These are phyloP conservation scores for Coprinellus aureogranulatus DNA, from an alignment of 768 basidiomycete species.

Conservation along the genomic window DNA sequence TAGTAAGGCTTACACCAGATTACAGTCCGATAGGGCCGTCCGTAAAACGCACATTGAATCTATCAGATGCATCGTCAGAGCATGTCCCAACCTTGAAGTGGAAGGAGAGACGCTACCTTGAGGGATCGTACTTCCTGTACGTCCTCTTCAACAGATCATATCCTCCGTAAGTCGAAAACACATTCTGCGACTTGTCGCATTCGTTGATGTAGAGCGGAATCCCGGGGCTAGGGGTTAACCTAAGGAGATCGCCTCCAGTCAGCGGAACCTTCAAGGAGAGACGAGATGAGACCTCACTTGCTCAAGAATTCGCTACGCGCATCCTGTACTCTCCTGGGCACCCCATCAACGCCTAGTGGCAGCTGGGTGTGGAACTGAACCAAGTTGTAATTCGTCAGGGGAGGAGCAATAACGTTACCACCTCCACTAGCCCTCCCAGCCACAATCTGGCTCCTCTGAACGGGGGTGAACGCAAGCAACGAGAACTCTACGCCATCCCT, in stretches of 20 bases:
- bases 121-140: conserved; percentile 44
- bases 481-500: conserved; percentile 21
- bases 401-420: conserved; percentile 37
- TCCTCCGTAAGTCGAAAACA: conserved; percentile 38
- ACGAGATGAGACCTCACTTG: conserved; percentile 23
- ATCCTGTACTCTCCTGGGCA: conserved; percentile 21
- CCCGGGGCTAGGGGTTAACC: conserved; percentile 35
- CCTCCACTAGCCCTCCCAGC: conserved; percentile 29
- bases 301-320: conserved; percentile 26
- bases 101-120: conserved; percentile 18
- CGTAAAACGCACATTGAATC: conserved; percentile 34
- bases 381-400: conserved; percentile 32
- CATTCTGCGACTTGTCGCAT: conserved; percentile 35
- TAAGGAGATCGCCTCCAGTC: conserved; percentile 19
- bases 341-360: conserved; percentile 11
- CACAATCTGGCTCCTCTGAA: conserved; percentile 32
- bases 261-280: too few relatives aligned
- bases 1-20: conserved; percentile 25
- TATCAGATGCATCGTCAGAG: conserved; percentile 10
- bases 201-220: conserved; percentile 40
- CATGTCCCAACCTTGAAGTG: too few relatives aligned
- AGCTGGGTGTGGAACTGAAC: conserved; percentile 32
- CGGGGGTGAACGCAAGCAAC: conserved; percentile 37
- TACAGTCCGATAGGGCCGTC: conserved; percentile 23
- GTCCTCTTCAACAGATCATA: conserved; percentile 34